A percentile compares a stretch with the other conserved stretches of the same genome.
phyloP scores from a whole-genome alignment of 2,329 filamentous ascomycete genomes.

The Elsinoe necatrix region DNA sequence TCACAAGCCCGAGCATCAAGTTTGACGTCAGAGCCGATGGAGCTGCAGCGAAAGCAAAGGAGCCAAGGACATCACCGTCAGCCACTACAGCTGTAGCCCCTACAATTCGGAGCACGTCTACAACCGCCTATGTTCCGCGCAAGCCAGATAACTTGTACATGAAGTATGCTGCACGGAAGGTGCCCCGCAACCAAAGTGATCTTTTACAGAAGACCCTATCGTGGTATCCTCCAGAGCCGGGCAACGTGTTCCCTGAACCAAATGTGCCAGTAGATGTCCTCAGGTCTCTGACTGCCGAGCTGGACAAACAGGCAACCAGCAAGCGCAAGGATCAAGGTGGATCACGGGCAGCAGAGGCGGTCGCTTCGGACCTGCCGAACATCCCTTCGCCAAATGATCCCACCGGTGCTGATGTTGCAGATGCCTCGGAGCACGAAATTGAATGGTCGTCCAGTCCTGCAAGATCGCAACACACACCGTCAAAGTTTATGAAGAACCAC shows the following conservation, averaged over 20 bases:
- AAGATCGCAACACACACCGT: neutral
- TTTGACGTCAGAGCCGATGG: too few species aligned
- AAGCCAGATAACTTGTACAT: constrained; percentile 10
- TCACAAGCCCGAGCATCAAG: too few species aligned
- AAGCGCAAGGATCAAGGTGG: neutral
- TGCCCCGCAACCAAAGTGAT: constrained; percentile 40
- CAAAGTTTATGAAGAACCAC: neutral
- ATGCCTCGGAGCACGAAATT: neutral
- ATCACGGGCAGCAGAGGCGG: neutral
- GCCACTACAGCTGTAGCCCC: neutral
- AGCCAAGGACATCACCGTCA: too few species aligned
- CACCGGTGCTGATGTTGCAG: neutral
- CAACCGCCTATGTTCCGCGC: neutral
- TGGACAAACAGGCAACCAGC: neutral
- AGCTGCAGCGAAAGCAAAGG: too few species aligned
- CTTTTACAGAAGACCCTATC: constrained; percentile 41
- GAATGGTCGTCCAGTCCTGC: constrained; percentile 13
- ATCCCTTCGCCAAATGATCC: neutral
- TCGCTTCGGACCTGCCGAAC: neutral
- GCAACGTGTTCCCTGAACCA: constrained; percentile 28
- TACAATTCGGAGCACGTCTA: neutral
- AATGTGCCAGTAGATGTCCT: constrained; percentile 34
- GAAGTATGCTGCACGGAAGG: constrained; percentile 24
- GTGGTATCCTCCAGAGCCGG: constrained; percentile 32
- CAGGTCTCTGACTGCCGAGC: constrained; percentile 16